These are phyloP conservation scores for Sporobolomyces phaffii DNA, from an alignment of 768 basidiomycete genomes.

Conservation along the genomic window DNA sequence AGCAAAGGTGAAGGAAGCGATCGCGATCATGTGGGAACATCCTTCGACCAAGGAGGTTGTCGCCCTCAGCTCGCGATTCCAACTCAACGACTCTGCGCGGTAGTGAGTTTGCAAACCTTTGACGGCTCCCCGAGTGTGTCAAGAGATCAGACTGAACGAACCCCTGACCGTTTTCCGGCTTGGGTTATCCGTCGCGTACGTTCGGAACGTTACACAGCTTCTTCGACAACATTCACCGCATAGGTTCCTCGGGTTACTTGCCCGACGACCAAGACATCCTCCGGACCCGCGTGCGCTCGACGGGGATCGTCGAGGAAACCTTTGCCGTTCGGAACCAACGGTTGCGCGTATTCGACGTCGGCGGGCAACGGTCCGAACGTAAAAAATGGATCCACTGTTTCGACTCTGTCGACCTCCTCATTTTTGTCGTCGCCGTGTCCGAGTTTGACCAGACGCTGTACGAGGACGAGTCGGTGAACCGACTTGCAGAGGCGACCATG, in stretches of 20 bases:
- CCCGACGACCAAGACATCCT: constrained; percentile 95
- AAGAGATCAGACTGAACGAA: too few species aligned
- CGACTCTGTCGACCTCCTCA: constrained; percentile 85
- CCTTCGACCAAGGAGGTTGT: constrained; percentile 10
- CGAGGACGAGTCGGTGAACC: constrained; percentile 54
- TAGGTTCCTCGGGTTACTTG: constrained; percentile 65
- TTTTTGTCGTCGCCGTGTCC: constrained; percentile 85
- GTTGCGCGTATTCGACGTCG: constrained; percentile 66
- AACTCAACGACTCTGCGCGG: constrained; percentile 36
- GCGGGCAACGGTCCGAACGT: constrained; percentile 78
- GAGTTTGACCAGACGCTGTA: constrained; percentile 66
- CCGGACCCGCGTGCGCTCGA: constrained; percentile 87
- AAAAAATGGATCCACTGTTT: constrained; percentile 96
- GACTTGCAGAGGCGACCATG: constrained; percentile 92
- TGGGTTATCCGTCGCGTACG: too few species aligned
- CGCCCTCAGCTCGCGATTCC: background rate
- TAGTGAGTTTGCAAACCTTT: constrained; percentile 17
- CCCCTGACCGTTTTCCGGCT: too few species aligned
- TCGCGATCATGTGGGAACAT: constrained; percentile 15
- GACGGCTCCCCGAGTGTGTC: too few species aligned
- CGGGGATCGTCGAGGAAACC: constrained; percentile 92
- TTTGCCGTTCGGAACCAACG: constrained; percentile 68
- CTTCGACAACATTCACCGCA: constrained; percentile 64
- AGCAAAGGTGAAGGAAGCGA: background rate
- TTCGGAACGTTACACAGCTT: too few species aligned